Percentiles rank a stretch among this genome's conserved stretches.
These are phyloP conservation scores for Ogataea degrootiae DNA, from an alignment of 805 yeast genomes.

Conservation along the genomic window DNA sequence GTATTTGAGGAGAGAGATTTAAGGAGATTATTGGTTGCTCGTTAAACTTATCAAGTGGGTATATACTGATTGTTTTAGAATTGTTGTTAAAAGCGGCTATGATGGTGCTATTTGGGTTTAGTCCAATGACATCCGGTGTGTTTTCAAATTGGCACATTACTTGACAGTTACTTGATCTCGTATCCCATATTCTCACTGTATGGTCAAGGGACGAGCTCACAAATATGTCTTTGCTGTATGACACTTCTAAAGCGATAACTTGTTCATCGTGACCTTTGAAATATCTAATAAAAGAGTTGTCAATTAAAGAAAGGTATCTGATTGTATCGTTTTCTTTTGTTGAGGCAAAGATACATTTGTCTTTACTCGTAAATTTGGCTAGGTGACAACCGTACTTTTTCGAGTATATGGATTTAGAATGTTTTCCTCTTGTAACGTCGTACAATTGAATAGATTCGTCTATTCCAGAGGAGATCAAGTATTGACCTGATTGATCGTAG, in stretches of 20 bases:
- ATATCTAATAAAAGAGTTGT: conserved; percentile 77
- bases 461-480: conserved; percentile 66
- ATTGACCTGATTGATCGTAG: conserved; percentile 82
- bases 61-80: conserved; percentile 46
- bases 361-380: conserved; percentile 73
- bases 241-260: conserved; percentile 68
- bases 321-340: conserved; percentile 75
- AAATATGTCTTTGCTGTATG: conserved; percentile 63
- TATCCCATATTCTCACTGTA: conserved; percentile 85
- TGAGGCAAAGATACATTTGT: conserved; percentile 72
- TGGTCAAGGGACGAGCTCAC: conserved; percentile 63
- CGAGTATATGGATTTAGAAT: conserved; percentile 63
- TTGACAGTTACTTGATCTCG: conserved; percentile 58
- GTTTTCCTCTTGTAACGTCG: conserved; percentile 66
- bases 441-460: conserved; percentile 83
- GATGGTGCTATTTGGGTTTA: conserved; percentile 81
- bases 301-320: conserved; percentile 69
- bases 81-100: conserved; percentile 60
- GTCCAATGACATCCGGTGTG: conserved; percentile 39
- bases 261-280: conserved; percentile 81
- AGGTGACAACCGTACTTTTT: conserved; percentile 91
- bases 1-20: too few species aligned
- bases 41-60: conserved; percentile 49
- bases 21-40: too few species aligned
- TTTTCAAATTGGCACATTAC: conserved; percentile 55